A percentile compares a stretch with the other conserved stretches of the same genome.
These are phyloP conservation scores for Penicillium sp. DNA, from an alignment of 2,329 filamentous ascomycete genomes.

Conservation along the genomic window DNA sequence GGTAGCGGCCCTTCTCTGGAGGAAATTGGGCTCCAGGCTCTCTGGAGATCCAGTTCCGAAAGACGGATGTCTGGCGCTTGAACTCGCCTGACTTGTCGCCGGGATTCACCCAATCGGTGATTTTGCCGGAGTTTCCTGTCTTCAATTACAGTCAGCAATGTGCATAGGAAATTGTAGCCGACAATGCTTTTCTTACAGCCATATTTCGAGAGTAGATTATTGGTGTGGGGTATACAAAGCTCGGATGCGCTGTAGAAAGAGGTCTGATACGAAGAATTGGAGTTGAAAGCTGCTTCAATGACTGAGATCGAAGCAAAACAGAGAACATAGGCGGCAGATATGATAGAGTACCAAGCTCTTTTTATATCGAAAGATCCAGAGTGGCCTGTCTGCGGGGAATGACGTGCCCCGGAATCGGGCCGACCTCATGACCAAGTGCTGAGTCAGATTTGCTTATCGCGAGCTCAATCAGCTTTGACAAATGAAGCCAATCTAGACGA, in stretches of 20 bases:
- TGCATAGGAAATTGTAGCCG: background rate
- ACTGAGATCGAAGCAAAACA: slow-evolving; percentile 20
- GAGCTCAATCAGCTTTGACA: slow-evolving; percentile 29
- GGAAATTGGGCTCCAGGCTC: slow-evolving; percentile 72
- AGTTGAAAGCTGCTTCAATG: slow-evolving; percentile 22
- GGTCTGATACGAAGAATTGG: slow-evolving; percentile 12
- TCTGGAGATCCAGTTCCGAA: slow-evolving; percentile 75
- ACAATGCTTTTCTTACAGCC: slow-evolving; percentile 30
- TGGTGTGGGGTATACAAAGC: slow-evolving; percentile 22
- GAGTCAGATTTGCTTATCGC: slow-evolving; percentile 25
- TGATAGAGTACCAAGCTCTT: background rate
- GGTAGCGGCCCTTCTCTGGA: slow-evolving; percentile 84
- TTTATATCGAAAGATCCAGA: slow-evolving; percentile 4
- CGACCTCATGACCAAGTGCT: slow-evolving; percentile 22
- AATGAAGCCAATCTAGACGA: slow-evolving; percentile 1
- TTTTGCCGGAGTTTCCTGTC: slow-evolving; percentile 47
- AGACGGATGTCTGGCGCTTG: slow-evolving; percentile 80
- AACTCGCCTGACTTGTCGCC: slow-evolving; percentile 83
- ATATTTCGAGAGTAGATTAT: slow-evolving; percentile 29
- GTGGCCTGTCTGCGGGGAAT: slow-evolving; percentile 15
- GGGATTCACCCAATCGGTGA: slow-evolving; percentile 81
- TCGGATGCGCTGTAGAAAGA: slow-evolving; percentile 14
- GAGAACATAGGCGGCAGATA: slow-evolving; percentile 27
- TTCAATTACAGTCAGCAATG: slow-evolving; percentile 5
- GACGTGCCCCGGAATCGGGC: slow-evolving; percentile 2